Evolutionary conservation across 1,139 yeast genomes (phyloP).

Genomic region (Saccharomyces pastorianus): DNA sequence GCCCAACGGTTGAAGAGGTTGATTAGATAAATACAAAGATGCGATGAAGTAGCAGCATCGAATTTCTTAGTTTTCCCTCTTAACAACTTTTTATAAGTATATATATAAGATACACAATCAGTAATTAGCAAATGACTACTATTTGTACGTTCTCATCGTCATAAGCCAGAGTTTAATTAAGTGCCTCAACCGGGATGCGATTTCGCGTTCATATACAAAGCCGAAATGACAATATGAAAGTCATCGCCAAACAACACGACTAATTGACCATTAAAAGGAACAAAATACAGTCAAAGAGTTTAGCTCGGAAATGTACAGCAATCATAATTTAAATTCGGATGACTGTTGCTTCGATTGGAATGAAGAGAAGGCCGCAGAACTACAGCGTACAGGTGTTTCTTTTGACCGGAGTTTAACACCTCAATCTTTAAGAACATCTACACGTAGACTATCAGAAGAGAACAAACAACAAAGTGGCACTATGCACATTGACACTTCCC

Average conservation of each 20-base stretch:
- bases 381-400: not conserved
- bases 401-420: not conserved
- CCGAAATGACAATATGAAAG: not conserved
- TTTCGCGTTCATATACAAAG: not conserved
- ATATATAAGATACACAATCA: not conserved
- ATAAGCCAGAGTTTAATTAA: not conserved
- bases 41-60: not conserved
- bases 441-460: not conserved
- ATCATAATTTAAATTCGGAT: not conserved
- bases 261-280: not conserved
- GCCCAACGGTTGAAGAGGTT: constrained; percentile 70
- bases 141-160: not conserved
- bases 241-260: not conserved
- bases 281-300: not conserved
- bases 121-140: not conserved
- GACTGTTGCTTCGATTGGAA: not conserved
- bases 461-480: not conserved
- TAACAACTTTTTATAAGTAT: not conserved
- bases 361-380: not conserved
- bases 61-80: not conserved
- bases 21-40: constrained; percentile 35
- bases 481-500: not conserved
- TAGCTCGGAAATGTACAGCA: not conserved
- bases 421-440: not conserved
- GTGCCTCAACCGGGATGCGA: not conserved